Percentiles rank a stretch among this genome's conserved stretches.
Evolutionary conservation across 345 rosid genomes (phyloP).

Genomic region (Iberis pinnata): DNA sequence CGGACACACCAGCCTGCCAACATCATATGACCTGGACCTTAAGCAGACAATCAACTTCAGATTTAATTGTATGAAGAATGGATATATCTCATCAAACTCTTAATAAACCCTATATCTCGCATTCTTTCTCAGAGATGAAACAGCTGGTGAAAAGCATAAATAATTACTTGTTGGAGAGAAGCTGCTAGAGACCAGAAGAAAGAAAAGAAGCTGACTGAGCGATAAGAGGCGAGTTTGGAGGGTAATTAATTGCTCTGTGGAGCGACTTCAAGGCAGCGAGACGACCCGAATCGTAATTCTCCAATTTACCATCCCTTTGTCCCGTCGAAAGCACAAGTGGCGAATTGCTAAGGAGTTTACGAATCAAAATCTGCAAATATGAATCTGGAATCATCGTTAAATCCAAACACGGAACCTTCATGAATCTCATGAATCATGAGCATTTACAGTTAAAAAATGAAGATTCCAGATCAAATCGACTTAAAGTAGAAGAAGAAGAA

Average conservation of each 20-base stretch:
- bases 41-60: constrained; percentile 2
- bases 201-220: constrained; percentile 82
- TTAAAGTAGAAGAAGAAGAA: too few relatives aligned
- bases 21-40: constrained; percentile 51
- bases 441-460: too few relatives aligned
- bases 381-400: too few relatives aligned
- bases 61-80: not conserved
- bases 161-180: constrained; percentile 63
- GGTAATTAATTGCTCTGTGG: constrained; percentile 70
- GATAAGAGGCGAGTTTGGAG: constrained; percentile 75
- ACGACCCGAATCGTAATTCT: constrained; percentile 53
- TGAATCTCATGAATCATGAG: too few relatives aligned
- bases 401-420: too few relatives aligned
- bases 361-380: too few relatives aligned
- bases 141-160: constrained; percentile 1
- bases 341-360: constrained; percentile 7
- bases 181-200: constrained; percentile 72
- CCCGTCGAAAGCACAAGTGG: constrained; percentile 8
- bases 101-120: not conserved
- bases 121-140: not conserved
- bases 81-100: not conserved
- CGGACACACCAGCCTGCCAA: constrained; percentile 63
- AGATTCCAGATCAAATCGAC: too few relatives aligned
- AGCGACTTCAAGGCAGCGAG: constrained; percentile 68
- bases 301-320: constrained; percentile 28